Evolutionary conservation across 1,284 basidiomycete species (phyloP).

Genomic region (Puccinia coronata): DNA sequence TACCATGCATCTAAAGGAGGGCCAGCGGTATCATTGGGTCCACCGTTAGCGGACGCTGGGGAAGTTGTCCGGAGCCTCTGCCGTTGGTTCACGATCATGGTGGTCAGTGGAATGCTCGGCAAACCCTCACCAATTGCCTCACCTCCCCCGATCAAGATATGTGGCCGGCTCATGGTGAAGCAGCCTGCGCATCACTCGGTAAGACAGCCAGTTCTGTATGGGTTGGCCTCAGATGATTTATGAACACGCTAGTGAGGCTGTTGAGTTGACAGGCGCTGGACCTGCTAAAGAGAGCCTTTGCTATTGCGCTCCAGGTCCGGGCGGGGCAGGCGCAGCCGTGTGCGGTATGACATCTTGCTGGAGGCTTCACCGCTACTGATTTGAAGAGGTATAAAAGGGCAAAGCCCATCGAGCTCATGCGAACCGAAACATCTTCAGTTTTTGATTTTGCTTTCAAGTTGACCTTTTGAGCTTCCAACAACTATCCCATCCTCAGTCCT

Average conservation of each 20-base stretch:
- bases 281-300: not conserved
- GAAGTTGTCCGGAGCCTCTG: too few relatives aligned
- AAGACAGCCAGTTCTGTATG: not conserved
- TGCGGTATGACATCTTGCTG: too few relatives aligned
- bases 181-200: not conserved
- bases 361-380: too few relatives aligned
- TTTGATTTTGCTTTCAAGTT: constrained; percentile 15
- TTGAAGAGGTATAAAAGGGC: not conserved
- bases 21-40: too few relatives aligned
- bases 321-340: not conserved
- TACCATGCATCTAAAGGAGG: too few relatives aligned
- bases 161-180: too few relatives aligned
- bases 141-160: too few relatives aligned
- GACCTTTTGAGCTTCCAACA: constrained; percentile 8
- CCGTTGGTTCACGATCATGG: too few relatives aligned
- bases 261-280: not conserved
- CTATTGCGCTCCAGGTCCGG: not conserved
- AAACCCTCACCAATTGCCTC: too few relatives aligned
- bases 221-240: not conserved
- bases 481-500: not conserved
- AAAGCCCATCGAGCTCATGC: not conserved
- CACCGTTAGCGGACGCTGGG: too few relatives aligned
- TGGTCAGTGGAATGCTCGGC: too few relatives aligned
- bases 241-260: not conserved
- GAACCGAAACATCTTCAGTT: not conserved